Evolutionary conservation across 1,139 yeast species (phyloP), one percentile per base, ranked within the genome.

Genomic region (Pichia kudriavzevii): DNA sequence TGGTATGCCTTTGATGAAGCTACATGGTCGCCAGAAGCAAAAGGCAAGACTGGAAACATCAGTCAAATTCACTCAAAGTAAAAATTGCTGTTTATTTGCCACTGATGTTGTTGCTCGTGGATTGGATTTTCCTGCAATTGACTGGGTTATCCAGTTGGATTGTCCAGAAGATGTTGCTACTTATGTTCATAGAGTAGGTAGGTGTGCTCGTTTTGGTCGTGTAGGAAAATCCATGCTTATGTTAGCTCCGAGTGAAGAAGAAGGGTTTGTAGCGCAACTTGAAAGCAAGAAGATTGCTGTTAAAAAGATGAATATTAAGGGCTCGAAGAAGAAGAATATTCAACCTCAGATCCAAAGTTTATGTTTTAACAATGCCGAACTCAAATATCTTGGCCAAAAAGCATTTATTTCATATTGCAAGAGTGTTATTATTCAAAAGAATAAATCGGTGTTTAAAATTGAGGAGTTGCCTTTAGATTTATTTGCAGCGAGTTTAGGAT

Each of bases 91-190:
- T 62, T 63, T 91, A 31, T 81, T 91, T 56, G 95, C 97, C 3
- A 91, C 99, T 0, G 99, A 91, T 63, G 84, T 91, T 38, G 97
- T 88, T 20, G 97, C 99, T 1, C 70, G 99, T 57, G 99, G 99
- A 11, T 72, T 91, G 37, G 99, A 91, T 61, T 88, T 93, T 62
- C 98, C 99, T 1, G 81, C 95, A 1, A 85, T 91, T 37, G 96
- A 91, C 52, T 91, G 99, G 99, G 96, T 91, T 15, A 66, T 91
- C 10, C 99, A 91, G 59, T 73, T 87, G 0, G 99, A 91, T 59
- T 84, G 94, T 46, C 98, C 99, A 0, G 99, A 91, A 57, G 96
- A 88, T 58, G 75, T 80, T 1, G 93, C 93, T 21, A 93, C 98
- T 0, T 91, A 93, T 58, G 84, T 91, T 34, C 99, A 91, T 53